phyloP scores from a whole-genome alignment of 2,329 filamentous ascomycete genomes.

The Aureobasidium mangrovei region DNA sequence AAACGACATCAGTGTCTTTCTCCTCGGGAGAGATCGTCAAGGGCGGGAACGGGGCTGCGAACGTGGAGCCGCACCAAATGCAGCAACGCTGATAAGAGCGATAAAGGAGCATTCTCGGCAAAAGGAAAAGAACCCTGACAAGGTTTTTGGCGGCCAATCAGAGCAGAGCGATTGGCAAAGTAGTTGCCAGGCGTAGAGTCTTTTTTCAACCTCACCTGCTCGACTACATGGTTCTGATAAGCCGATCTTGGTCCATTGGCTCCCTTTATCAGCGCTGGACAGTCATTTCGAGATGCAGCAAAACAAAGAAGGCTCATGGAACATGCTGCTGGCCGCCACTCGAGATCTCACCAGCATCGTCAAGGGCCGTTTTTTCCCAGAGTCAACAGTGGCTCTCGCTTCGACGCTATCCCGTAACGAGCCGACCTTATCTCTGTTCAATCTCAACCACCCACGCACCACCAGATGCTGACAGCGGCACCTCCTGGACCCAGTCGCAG shows the following conservation, averaged over 20 bases:
- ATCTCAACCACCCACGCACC: conserved; percentile 7
- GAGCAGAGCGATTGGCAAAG: neutral
- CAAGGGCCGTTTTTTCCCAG: no score
- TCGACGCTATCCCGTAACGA: conserved; percentile 6
- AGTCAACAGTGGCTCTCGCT: neutral
- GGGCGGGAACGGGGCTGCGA: neutral
- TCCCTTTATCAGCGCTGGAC: neutral
- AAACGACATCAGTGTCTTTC: conserved; percentile 9
- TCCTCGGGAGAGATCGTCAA: conserved; percentile 7
- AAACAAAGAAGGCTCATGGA: neutral
- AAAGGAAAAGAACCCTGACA: conserved; percentile 6
- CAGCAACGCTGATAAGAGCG: conserved; percentile 8
- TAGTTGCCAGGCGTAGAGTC: neutral
- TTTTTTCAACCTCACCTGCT: conserved; percentile 10
- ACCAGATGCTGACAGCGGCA: conserved; percentile 7
- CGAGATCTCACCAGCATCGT: no score
- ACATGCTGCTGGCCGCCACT: no score
- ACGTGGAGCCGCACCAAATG: conserved; percentile 6
- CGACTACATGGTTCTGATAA: conserved; percentile 7
- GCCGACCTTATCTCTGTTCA: conserved; percentile 12
- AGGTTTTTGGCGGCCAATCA: conserved; percentile 4
- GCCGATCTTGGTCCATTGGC: conserved; percentile 4
- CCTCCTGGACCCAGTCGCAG: neutral
- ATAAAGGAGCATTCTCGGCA: conserved; percentile 4
- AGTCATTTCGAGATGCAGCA: neutral